Evolutionary conservation across 371 early-diverging fungal genomes (phyloP), one percentile per base, ranked within the genome.

Genomic region (Rhizoclosmatium hyalinum): DNA sequence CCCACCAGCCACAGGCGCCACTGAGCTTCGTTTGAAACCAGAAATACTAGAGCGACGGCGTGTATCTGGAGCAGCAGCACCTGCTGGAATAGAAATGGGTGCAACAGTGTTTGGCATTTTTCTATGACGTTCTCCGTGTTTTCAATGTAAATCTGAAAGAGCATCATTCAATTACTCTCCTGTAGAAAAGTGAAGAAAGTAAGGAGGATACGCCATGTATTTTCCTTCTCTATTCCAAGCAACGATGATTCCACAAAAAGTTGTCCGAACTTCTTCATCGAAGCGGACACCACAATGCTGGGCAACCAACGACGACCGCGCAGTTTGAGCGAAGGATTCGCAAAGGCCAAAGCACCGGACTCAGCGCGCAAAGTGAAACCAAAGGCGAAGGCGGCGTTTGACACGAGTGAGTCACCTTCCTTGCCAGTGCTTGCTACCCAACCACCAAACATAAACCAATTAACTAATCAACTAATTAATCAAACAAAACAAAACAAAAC

Each of bases 401-500:
- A 68, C 60, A 75, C 75, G 17, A 61, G 58, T 8, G 21, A 39
- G 54, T 64, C 14, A 6, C 54, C 12, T 42, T 47, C 32, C 32
- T 44, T 6, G 73, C 73, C 12, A 39, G 73, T 5, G 73, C 64
- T 53, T 14, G 19, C 3, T 46, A 62, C 73, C 64, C 73, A 17
- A 67, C 19, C 10, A 19, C 57, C 32, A 32, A 32, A 32, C 32
- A 32, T 32, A 32, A 32, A 32, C 32, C 32, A 32, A 32, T 32
- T 32, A 32, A 32, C 32, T 32, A 32, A 32, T 32, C 0, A 1
- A 24, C 24, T 24, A 32, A 32, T 32, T 32, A 32, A 32, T 32
- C 32, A 32, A 32, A 32, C 32, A 32, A 32, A 32, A 32, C 24
- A 24, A 24, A 24, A 24, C 32, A 32, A 32, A 32, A 32, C 32